A percentile compares a stretch with the other conserved stretches of the same genome.
Conservation (phyloP, 192 early-diverging fungal genomes). For the Umbelopsis sp. region DNA sequence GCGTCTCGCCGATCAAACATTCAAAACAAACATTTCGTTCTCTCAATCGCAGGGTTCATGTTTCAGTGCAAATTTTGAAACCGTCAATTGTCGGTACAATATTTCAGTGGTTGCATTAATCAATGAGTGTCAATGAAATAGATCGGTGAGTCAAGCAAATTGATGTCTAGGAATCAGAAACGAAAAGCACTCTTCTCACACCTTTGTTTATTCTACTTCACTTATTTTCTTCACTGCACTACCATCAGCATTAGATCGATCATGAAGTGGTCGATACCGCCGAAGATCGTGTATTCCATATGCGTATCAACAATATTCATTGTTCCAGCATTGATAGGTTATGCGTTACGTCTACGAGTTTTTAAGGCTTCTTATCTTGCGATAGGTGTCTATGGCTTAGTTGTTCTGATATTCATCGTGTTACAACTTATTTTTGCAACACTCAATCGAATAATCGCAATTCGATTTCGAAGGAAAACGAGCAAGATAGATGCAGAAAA, state of each 20-base stretch:
- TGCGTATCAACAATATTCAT: conserved; percentile 35
- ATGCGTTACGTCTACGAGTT: conserved; percentile 28
- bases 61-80: no score
- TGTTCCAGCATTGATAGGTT: conserved; percentile 37
- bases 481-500: background rate
- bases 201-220: conserved; percentile 7
- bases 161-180: background rate
- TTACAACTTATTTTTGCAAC: conserved; percentile 41
- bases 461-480: conserved; percentile 18
- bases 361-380: conserved; percentile 23
- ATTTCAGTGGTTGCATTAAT: no score
- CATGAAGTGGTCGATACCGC: conserved; percentile 32
- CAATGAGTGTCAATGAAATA: no score
- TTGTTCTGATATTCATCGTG: conserved; percentile 39
- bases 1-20: no score
- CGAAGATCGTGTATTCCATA: conserved; percentile 42
- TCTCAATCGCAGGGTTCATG: no score
- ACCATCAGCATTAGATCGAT: background rate
- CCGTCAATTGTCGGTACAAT: no score
- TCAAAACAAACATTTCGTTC: no score
- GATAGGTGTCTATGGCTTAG: conserved; percentile 40
- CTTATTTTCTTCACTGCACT: background rate
- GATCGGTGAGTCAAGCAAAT: background rate
- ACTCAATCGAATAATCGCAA: conserved; percentile 28
- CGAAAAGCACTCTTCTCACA: background rate